A percentile compares a stretch with the other conserved stretches of the same genome.
Conservation (phyloP, 345 rosid species). For the Citrus sinensis region DVS_A1.0 CM039162.1:31935501-31936000, state of each 20-base stretch:
- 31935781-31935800: neutral
- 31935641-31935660: constrained; percentile 71
- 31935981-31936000: constrained; percentile 78
- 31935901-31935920: neutral
- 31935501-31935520: constrained; percentile 19
- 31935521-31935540: constrained; percentile 78
- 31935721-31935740: neutral
- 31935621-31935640: constrained; percentile 73
- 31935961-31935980: constrained; percentile 70
- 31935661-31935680: neutral
- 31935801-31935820: neutral
- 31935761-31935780: neutral
- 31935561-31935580: constrained; percentile 76
- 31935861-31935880: neutral
- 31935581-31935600: constrained; percentile 92
- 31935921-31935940: constrained; percentile 34
- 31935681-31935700: neutral
- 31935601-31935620: constrained; percentile 85
- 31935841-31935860: neutral
- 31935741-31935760: neutral
- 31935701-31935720: neutral
- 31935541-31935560: constrained; percentile 88
- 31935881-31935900: neutral
- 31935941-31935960: constrained; percentile 81
- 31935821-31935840: neutral